Percentiles rank a stretch among this genome's conserved stretches.
Conservation (phyloP, 2,329 filamentous ascomycete species). For the Cladophialophora carrionii region DNA sequence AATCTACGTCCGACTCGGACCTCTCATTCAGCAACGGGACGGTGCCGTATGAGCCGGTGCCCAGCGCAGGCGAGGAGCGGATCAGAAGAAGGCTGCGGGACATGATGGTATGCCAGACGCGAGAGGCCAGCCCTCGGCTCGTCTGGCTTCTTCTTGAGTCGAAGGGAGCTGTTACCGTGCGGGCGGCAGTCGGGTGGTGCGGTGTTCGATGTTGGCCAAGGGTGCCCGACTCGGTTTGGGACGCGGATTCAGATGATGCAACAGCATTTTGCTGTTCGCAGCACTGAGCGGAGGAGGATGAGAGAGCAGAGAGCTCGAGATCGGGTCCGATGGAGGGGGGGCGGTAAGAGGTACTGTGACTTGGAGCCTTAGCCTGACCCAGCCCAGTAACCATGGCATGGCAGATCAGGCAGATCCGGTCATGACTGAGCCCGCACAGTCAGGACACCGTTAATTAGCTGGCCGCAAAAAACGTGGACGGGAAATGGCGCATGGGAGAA, state of each 20-base stretch:
- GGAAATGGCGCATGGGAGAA: not conserved
- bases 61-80: slow-evolving; percentile 63
- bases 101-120: slow-evolving; percentile 44
- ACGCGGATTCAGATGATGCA: slow-evolving; percentile 17
- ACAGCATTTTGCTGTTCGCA: slow-evolving; percentile 31
- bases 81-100: slow-evolving; percentile 58
- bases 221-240: slow-evolving; percentile 21
- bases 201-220: slow-evolving; percentile 18
- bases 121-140: slow-evolving; percentile 23
- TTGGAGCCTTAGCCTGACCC: slow-evolving; percentile 20
- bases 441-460: not conserved
- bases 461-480: not conserved
- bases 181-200: slow-evolving; percentile 11
- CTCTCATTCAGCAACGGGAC: slow-evolving; percentile 45
- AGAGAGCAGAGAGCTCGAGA: slow-evolving; percentile 28
- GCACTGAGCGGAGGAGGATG: slow-evolving; percentile 12
- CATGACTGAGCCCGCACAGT: not conserved
- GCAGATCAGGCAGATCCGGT: not conserved
- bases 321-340: not conserved
- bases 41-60: slow-evolving; percentile 65
- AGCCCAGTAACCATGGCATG: slow-evolving; percentile 27
- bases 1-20: slow-evolving; percentile 28
- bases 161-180: slow-evolving; percentile 22
- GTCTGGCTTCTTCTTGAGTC: slow-evolving; percentile 6
- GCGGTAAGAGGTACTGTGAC: slow-evolving; percentile 1